Conservation (phyloP, 2,329 filamentous ascomycete genomes). For the Fusarium pseudograminearum region DNA sequence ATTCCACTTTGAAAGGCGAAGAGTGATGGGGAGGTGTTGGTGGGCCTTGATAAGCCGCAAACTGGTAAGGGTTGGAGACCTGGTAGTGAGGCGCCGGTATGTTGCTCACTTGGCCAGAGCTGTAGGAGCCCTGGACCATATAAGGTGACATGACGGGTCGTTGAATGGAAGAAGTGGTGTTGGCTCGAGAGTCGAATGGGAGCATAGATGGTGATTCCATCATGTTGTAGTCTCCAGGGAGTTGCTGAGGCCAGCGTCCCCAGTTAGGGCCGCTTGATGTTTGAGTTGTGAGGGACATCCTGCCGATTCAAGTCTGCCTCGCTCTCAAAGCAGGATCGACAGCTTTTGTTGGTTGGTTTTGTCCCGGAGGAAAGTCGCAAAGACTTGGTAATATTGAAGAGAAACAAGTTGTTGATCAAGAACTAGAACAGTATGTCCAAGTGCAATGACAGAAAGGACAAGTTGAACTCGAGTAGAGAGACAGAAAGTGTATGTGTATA, state of each 20-base stretch:
- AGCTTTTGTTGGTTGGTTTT: constrained; percentile 5
- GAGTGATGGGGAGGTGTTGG: constrained; percentile 51
- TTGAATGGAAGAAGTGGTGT: constrained; percentile 55
- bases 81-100: constrained; percentile 59
- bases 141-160: constrained; percentile 61
- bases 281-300: constrained; percentile 63
- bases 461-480: constrained; percentile 15
- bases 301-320: constrained; percentile 43
- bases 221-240: constrained; percentile 61
- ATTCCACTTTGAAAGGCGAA: constrained; percentile 52
- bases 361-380: constrained; percentile 13
- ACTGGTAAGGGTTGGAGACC: constrained; percentile 58
- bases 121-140: constrained; percentile 60
- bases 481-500: constrained; percentile 33
- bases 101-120: constrained; percentile 56
- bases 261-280: constrained; percentile 61
- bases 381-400: constrained; percentile 18
- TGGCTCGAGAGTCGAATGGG: constrained; percentile 61
- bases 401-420: constrained; percentile 7
- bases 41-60: constrained; percentile 57
- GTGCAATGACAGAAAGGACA: constrained; percentile 25
- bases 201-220: constrained; percentile 62
- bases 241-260: constrained; percentile 67
- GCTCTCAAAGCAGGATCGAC: constrained; percentile 45
- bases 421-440: constrained; percentile 13